Conservation (phyloP, 108 stramenopile genomes). For the Nitzschia sp. region DNA sequence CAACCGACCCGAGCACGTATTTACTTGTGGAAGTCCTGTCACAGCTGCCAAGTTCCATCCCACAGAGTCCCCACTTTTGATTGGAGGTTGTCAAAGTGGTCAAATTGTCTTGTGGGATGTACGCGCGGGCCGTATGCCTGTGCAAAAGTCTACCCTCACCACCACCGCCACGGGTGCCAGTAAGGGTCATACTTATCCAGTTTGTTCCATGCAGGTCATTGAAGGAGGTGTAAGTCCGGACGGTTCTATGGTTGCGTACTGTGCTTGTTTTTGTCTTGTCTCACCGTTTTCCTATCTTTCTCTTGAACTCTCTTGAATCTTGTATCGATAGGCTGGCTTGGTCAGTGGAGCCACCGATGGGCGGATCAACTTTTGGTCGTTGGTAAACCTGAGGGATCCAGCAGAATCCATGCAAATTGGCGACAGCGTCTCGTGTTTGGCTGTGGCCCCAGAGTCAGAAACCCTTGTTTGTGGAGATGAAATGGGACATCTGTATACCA, state of each 20-base stretch:
- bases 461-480: constrained; percentile 78
- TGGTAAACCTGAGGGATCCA: constrained; percentile 81
- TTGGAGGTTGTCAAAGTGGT: constrained; percentile 79
- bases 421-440: constrained; percentile 75
- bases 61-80: constrained; percentile 73
- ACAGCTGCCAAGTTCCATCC: constrained; percentile 74
- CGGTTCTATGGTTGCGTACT: not conserved
- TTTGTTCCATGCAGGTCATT: constrained; percentile 58
- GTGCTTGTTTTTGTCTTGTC: not conserved
- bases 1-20: constrained; percentile 80
- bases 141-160: constrained; percentile 61
- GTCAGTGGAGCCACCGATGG: constrained; percentile 78
- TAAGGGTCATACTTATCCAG: constrained; percentile 73
- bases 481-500: constrained; percentile 62
- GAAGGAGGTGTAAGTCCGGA: constrained; percentile 66
- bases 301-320: not conserved
- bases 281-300: not conserved
- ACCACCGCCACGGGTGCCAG: constrained; percentile 33
- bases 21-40: constrained; percentile 82
- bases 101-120: constrained; percentile 88
- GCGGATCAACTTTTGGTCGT: constrained; percentile 78
- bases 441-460: constrained; percentile 65
- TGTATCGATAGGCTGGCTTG: constrained; percentile 47
- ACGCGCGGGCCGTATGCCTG: constrained; percentile 78
- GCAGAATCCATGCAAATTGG: constrained; percentile 65